phyloP scores from a whole-genome alignment of 441 rosid species.

The Gossypium davidsonii region DNA sequence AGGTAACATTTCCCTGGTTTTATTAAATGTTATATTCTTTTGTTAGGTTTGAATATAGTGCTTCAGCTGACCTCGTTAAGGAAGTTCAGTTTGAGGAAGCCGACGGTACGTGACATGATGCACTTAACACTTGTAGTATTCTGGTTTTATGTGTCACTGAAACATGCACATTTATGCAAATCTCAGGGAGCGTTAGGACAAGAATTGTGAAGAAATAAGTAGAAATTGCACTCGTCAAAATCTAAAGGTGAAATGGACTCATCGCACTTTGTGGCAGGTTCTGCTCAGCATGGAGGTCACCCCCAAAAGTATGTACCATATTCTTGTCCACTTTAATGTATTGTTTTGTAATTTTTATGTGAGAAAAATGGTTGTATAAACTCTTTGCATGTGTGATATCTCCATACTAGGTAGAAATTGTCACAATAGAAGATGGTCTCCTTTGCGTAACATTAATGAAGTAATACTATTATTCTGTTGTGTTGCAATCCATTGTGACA shows the following conservation, averaged over 20 bases:
- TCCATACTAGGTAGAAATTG: neutral
- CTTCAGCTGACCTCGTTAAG: conserved; percentile 68
- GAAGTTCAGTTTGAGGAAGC: conserved; percentile 74
- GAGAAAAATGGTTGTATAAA: neutral
- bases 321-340: conserved; percentile 2
- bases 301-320: neutral
- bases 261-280: neutral
- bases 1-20: neutral
- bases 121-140: neutral
- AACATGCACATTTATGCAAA: conserved; percentile 8
- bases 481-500: too few relatives aligned
- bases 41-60: conserved; percentile 70
- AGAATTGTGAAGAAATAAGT: conserved; percentile 49
- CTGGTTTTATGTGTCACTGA: conserved; percentile 17
- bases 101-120: conserved; percentile 42
- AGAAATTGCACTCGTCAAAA: neutral
- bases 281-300: neutral
- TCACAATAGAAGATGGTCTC: neutral
- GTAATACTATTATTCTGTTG: neutral
- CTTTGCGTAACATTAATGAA: neutral
- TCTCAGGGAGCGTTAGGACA: conserved; percentile 75
- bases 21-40: neutral
- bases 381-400: neutral
- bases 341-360: neutral
- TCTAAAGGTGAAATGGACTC: neutral